Base-by-base conservation (phyloP, 2,329 filamentous ascomycete genomes). In the Sphaerulina vaccinii region DNA sequence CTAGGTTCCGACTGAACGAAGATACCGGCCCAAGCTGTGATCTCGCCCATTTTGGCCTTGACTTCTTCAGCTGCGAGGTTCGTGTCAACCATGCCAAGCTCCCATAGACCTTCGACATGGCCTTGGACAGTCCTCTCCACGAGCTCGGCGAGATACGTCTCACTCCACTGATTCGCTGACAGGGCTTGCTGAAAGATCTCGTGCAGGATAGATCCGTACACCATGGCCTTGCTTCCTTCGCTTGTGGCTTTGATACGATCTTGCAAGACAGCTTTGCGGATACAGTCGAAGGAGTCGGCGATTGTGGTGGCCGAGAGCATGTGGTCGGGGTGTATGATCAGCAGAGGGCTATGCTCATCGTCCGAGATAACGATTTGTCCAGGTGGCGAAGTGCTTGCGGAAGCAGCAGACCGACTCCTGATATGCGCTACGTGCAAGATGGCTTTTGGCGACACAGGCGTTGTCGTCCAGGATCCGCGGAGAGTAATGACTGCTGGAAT, bases 251-350 rank as follows among this genome's bases (percentile, higher is more conserved):
- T 97, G 62, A 99, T 86, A 24, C 93, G 86, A 68, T 99, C 92
- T 69, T 97, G 91, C 21, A 99, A 80, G 1, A 97, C 92, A 23
- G 93, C 90, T 58, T 92, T 86, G 15, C 93, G 86, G 67, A 88
- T 85, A 67, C 93, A 99, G 19, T 85, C 86, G 68, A 97, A 96
- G 0, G 93, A 96, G 70, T 99, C 93, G n/a, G 90, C 91, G 37
- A 99, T 87, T 4, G 95, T 90, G 0, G 93, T 97, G 2, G 93
- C 87, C 2, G 93, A 97, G 47, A 99, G 87, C 27, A 99, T 80
- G 71, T 97, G 91, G 65, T 99, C 93, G 0, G 93, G 93, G 65
- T 99, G 91, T 11, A 99, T 74, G 51, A 99, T 90, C 44, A 99
- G 75, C 70, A 97, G 87, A 5, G 63, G 58, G 42, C 64, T 66